Base-by-base conservation (phyloP, 371 early-diverging fungal genomes). In the Apophysomyces sp. region DNA sequence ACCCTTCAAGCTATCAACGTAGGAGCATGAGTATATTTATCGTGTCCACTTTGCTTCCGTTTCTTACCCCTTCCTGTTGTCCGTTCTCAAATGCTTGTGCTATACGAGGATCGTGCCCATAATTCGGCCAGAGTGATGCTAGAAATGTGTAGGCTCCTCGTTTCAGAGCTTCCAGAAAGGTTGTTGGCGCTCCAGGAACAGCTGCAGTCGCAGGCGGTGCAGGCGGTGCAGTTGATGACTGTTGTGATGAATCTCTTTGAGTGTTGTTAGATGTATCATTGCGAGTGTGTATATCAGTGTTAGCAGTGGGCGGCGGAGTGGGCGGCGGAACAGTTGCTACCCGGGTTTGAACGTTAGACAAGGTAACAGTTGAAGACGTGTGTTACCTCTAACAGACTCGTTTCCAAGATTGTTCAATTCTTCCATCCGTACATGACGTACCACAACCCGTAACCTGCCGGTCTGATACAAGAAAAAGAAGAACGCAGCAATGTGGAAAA, bases 61-160 rank as follows among this genome's bases (percentile, higher is more conserved):
- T 44, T 26, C 51, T 62, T 60, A 62, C 65, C 51, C 58, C 61
- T 11, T 71, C 59, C 31, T 71, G 63, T 61, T 67, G 67, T 40
- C 57, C 74, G 54, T 78, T 76, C 27, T 79, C 68, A 58, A 76
- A 65, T 4, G 74, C 80, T 56, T 76, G 75, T 4, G 77, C 80
- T 37, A 74, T 63, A 27, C 62, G 72, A 6, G 74, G 74, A 64
- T 76, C 75, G 15, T 67, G 66, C 18, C 74, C 77, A 57, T 77
- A 80, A 21, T 63, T 70, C 21, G 80, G 80, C 74, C 75, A 80
- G 40, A 80, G 65, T 4, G 80, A 80, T 7, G 76, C 73, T 34
- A 77, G 41, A 59, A 80, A 80, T 4, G 72, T 62, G 51, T 75
- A 75, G 8, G 62, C 55, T 9, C 77, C 73, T 28, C 80, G 68